Base-by-base conservation (phyloP, 1,284 basidiomycete species). In the Tilletia indica region DNA sequence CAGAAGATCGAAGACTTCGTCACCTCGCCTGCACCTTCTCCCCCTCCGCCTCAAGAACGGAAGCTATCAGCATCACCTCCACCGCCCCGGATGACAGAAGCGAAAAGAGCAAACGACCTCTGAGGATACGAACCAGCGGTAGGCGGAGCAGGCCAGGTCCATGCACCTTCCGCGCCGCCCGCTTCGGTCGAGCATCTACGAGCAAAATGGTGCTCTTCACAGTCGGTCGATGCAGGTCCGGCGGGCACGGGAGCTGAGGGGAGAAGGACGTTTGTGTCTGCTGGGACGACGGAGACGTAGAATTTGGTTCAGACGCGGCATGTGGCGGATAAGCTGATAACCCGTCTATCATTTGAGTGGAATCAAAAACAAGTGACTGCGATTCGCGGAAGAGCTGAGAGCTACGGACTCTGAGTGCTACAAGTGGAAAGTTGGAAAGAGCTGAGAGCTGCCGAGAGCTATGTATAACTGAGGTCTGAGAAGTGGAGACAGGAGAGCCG, bases 261-360 rank as follows among this genome's bases (percentile, higher is more conserved):
- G 38, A 73, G 73, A 34, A 77, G 81, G 64, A 78, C 76, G 70
- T 83, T 82, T 66, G 71, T 83, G 25, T 76, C 75, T 21, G 74
- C 78, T 9, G 83, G 82, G 82, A 74, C 81, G 56, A 77, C 79
- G 16, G 80, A 82, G 16, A 73, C 77, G 6, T 83, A 80, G 81
- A 73, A 77, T 14, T 66, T 83, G 34, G 72, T 77, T 31, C 70
- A 76, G 45, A 78, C 80, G 19, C 74, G 82, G 21, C 73, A 78
- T 67, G 77, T 83, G 45, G 76, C 79, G 12, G 78, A 79, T 51
- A 77, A 79, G 48, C 82, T 82, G 14, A 80, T 78, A 11, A 83
- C 82, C n/a, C n/a, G n/a, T n/a, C n/a, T n/a, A n/a, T n/a, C n/a
- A n/a, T n/a, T n/a, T n/a, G n/a, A n/a, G n/a, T n/a, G n/a, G n/a